phyloP scores from a whole-genome alignment of 1,284 basidiomycete species.

The Cerrena zonata region DNA sequence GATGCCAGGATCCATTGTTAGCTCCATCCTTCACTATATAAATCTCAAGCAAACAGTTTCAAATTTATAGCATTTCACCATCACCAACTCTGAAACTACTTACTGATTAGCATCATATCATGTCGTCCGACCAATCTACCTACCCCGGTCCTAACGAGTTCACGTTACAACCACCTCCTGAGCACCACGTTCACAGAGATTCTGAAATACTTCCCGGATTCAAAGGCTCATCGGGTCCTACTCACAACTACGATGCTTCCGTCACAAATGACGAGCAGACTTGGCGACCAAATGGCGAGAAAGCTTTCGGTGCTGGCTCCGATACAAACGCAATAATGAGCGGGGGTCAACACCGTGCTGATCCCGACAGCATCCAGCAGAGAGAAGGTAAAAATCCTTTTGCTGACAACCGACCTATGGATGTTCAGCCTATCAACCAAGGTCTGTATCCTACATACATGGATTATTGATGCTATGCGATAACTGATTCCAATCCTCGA shows the following conservation, averaged over 20 bases:
- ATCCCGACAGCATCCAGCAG: neutral
- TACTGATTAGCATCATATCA: slow-evolving; percentile 1
- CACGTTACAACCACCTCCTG: slow-evolving; percentile 13
- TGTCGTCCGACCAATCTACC: slow-evolving; percentile 8
- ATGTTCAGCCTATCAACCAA: slow-evolving; percentile 32
- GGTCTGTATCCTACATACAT: slow-evolving; percentile 24
- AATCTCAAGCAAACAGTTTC: too few species aligned
- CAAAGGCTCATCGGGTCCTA: slow-evolving; percentile 10
- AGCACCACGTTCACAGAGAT: slow-evolving; percentile 24
- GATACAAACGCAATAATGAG: slow-evolving; percentile 21
- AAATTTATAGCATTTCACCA: too few species aligned
- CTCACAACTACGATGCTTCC: slow-evolving; percentile 15
- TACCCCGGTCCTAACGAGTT: slow-evolving; percentile 7
- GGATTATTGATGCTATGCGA: neutral
- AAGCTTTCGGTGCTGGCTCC: slow-evolving; percentile 20
- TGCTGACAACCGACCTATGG: slow-evolving; percentile 36
- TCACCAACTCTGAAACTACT: neutral
- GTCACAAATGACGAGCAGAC: slow-evolving; percentile 20
- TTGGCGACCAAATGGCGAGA: slow-evolving; percentile 20
- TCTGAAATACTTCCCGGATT: slow-evolving; percentile 25
- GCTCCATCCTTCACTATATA: too few species aligned
- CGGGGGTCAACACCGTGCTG: slow-evolving; percentile 20
- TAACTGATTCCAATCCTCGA: neutral
- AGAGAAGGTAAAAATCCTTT: slow-evolving; percentile 24
- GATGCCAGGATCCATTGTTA: too few species aligned